Conservation (phyloP, 768 basidiomycete species). For the Lactarius vividus region DNA sequence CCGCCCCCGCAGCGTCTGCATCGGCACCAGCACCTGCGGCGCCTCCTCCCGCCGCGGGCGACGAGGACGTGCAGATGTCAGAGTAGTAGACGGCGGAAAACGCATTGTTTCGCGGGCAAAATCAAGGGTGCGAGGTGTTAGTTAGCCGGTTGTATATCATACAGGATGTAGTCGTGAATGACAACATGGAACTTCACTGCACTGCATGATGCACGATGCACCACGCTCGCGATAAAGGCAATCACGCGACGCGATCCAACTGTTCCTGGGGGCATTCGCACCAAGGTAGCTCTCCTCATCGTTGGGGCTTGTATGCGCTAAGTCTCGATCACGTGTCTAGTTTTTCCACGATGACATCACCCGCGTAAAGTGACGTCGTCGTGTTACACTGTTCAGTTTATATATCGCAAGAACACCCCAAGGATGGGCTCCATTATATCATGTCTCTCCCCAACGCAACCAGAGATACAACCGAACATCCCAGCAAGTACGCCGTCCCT, state of each 20-base stretch:
- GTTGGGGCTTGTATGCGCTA: no score
- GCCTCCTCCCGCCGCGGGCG: conserved; percentile 40
- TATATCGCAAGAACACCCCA: neutral
- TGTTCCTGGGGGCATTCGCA: no score
- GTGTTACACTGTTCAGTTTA: neutral
- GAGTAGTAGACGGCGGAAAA: conserved; percentile 41
- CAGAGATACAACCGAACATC: conserved; percentile 61
- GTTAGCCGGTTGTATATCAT: conserved; percentile 8
- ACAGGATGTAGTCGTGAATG: neutral
- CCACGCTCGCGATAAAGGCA: no score
- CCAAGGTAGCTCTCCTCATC: no score
- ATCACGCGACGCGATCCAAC: no score
- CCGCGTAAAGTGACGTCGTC: neutral
- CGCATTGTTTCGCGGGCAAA: neutral
- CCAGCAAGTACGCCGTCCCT: conserved; percentile 53
- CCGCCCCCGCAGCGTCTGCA: conserved; percentile 30
- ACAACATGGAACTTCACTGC: no score
- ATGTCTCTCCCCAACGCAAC: conserved; percentile 68
- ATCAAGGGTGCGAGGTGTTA: conserved; percentile 1
- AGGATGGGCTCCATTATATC: neutral
- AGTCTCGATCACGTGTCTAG: neutral
- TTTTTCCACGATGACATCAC: conserved; percentile 19
- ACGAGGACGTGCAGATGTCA: conserved; percentile 86
- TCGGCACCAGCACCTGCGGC: no score
- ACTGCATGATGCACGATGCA: no score